Percentiles rank a stretch among this genome's conserved stretches.
Conservation (phyloP, 352 stramenopile species). For the Pelagophyceae sp. region DNA sequence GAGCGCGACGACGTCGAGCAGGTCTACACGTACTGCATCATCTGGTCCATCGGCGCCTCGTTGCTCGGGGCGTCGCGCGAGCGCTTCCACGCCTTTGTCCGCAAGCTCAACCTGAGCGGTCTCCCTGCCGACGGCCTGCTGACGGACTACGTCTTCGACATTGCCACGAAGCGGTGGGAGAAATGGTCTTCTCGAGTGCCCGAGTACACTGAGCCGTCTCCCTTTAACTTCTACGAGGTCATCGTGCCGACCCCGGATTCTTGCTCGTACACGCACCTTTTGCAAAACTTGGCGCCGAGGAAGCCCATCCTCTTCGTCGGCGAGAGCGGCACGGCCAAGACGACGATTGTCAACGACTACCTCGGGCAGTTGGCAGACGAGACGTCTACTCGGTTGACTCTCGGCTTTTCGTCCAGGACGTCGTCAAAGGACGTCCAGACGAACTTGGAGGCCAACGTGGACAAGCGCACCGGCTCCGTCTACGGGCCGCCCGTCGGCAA, state of each 20-base stretch:
- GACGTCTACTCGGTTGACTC: conserved; percentile 53
- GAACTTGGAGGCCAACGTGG: conserved; percentile 86
- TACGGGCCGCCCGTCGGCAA: conserved; percentile 83
- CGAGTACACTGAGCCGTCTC: conserved; percentile 74
- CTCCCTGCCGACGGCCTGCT: conserved; percentile 60
- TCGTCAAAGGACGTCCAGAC: conserved; percentile 81
- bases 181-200: conserved; percentile 69
- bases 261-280: conserved; percentile 80
- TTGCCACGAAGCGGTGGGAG: conserved; percentile 75
- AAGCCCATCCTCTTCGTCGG: conserved; percentile 83
- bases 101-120: conserved; percentile 61
- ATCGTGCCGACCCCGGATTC: conserved; percentile 88
- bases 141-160: conserved; percentile 78
- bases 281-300: conserved; percentile 68
- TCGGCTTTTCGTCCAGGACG: conserved; percentile 87
- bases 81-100: conserved; percentile 79
- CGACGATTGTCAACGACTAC: conserved; percentile 86
- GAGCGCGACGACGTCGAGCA: conserved; percentile 62
- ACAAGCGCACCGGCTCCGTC: conserved; percentile 86
- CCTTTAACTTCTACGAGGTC: conserved; percentile 86
- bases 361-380: conserved; percentile 48
- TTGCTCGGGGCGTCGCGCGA: conserved; percentile 61
- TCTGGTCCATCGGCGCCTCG: conserved; percentile 79
- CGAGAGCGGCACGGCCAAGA: conserved; percentile 86
- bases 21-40: conserved; percentile 79